Evolutionary conservation across 805 yeast genomes (phyloP).

Genomic region (Wickerhamomyces canadensis): DNA sequence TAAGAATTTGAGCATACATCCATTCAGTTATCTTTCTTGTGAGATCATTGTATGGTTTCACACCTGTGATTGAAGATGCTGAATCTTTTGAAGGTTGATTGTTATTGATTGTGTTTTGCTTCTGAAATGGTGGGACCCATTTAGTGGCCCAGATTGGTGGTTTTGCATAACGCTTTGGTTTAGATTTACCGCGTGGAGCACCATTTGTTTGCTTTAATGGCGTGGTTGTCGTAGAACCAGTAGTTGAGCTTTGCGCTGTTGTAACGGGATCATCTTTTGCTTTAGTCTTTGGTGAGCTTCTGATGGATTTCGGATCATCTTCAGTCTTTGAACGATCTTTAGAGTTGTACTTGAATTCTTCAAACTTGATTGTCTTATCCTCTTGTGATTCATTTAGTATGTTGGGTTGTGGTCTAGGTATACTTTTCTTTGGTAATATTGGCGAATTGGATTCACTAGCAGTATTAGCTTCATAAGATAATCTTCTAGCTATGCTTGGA

Average conservation of each 20-base stretch:
- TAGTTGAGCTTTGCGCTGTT: slow-evolving; percentile 11
- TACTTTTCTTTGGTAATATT: slow-evolving; percentile 15
- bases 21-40: slow-evolving; percentile 81
- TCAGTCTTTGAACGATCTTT: no score
- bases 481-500: slow-evolving; percentile 28
- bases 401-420: slow-evolving; percentile 14
- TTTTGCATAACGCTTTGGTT: slow-evolving; percentile 55
- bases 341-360: slow-evolving; percentile 12
- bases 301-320: slow-evolving; percentile 3
- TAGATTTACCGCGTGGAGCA: slow-evolving; percentile 18
- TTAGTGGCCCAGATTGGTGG: slow-evolving; percentile 86
- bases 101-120: slow-evolving; percentile 28
- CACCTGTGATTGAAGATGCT: slow-evolving; percentile 56
- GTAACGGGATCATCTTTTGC: slow-evolving; percentile 4
- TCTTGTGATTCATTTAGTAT: slow-evolving; percentile 13
- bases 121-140: slow-evolving; percentile 45
- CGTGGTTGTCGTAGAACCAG: no score
- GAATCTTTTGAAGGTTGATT: slow-evolving; percentile 3
- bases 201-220: no score
- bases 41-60: slow-evolving; percentile 73
- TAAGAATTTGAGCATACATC: slow-evolving; percentile 77
- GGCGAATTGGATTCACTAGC: slow-evolving; percentile 23
- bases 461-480: slow-evolving; percentile 19
- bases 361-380: slow-evolving; percentile 10
- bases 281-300: slow-evolving; percentile 1